Base-by-base conservation (phyloP, 2,329 filamentous ascomycete species). In the Blastomyces silverae region DNA sequence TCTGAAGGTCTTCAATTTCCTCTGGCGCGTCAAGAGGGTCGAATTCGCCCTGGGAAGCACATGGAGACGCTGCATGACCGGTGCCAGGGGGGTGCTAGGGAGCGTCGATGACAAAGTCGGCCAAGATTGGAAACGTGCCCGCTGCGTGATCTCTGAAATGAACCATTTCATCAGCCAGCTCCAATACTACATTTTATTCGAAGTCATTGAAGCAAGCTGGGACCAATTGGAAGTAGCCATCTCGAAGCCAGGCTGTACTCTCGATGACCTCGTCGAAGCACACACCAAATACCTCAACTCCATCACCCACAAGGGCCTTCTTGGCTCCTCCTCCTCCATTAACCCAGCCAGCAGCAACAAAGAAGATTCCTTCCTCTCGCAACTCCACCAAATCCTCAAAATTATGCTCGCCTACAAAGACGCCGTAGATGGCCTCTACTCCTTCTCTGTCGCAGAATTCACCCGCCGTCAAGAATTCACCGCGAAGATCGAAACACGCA, bases 181-280 rank as follows among this genome's bases (percentile, higher is more conserved):
- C 17, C 94, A 99, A 77, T 97, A 97, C 79, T 99, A 99, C 76
- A 97, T 99, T 70, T 83, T 99, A 11, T 99, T 97, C 73, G 94
- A 99, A 77, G 94, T 99, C 70, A 97, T 99, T 70, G 94, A 99
- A 76, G 89, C 90, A 46, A 94, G 91, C 60, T 99, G 94, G 95
- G 90, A 90, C 67, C 89, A 93, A 73, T 84, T 99, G 2, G 90
- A 97, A 76, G 84, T 86, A 37, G 89, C 89, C 42, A 88, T 97
- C 67, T 86, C 85, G 64, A 91, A 90, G 74, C 91, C 93, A 17
- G 90, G 90, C 69, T 92, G 89, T 73, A 99, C 94, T 0, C 84
- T 99, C 13, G 95, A 99, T 79, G 94, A 97, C 73, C 83, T 99
- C 64, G 97, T 99, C 74, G 85, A 88, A 69, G 93, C 94, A 0